Base-by-base conservation (phyloP, 176 grass and related monocot species). In the Thalia dealbata region DNA sequence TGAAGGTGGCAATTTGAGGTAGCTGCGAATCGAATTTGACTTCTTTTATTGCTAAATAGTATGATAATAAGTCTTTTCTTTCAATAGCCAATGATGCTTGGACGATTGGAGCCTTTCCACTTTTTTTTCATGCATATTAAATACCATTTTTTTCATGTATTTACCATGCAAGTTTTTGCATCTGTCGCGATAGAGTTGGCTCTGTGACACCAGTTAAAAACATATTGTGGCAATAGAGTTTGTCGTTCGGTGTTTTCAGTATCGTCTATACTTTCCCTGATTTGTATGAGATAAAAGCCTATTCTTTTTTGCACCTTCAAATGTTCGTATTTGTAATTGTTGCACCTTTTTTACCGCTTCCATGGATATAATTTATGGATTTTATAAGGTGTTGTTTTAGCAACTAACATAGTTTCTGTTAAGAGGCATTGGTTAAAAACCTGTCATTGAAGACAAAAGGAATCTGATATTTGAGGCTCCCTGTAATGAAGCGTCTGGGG, bases 1-100 rank as follows among this genome's bases (percentile, higher is more conserved):
- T 14, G 55, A 10, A 19, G 58, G 56, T 42, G 73, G 58, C 14
- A 48, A 12, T 44, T 48, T 75, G 21, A 75, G 73, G 73, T 75
- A 61, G 29, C 64, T 67, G 19, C 16, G 6, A 7, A 10, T 35
- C 30, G 7, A 43, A 68, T 68, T 43, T 68, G 10, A 32, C 35
- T 43, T 68, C 7, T 44, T 44, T 44, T n/a, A 18, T 3, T 38
- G 15, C 2, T 22, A n/a, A 23, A 6, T 43, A 43, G 32, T 14
- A 11, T 68, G 65, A 22, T 68, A 22, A 32, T 38, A 43, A 43
- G 22, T 43, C 54, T 23, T 58, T 58, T 58, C 54, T 58, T 43
- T 21, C 18, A 43, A 12, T 68, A 43, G 35, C 54, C 22, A 58
- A 58, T 58, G 54, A 58, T 58, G 54, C 16, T 58, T 58, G 21